These are phyloP conservation scores for Plasmopara halstedii DNA, from an alignment of 352 stramenopile species.

Conservation along the genomic window DNA sequence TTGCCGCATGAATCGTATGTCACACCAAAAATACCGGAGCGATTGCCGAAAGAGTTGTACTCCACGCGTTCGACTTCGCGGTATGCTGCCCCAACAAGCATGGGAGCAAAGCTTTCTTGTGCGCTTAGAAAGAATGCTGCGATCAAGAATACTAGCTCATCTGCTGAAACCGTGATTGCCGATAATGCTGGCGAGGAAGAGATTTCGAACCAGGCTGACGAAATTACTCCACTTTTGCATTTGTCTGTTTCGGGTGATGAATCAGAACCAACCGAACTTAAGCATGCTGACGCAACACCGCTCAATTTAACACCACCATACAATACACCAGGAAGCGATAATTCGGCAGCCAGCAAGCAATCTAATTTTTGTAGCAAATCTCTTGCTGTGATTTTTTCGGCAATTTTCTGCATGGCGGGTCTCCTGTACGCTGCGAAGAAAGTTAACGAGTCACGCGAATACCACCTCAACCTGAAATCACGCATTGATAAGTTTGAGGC, in stretches of 20 bases:
- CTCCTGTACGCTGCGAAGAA: slow-evolving; percentile 40
- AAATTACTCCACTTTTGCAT: not conserved
- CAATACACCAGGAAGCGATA: not conserved
- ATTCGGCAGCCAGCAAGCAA: slow-evolving; percentile 11
- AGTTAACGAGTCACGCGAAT: slow-evolving; percentile 51
- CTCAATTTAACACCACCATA: not conserved
- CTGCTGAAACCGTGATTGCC: not conserved
- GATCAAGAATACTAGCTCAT: not conserved
- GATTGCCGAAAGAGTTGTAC: slow-evolving; percentile 1
- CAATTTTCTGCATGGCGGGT: slow-evolving; percentile 45
- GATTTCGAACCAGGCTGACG: not conserved
- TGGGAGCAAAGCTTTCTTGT: slow-evolving; percentile 15
- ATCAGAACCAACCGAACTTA: not conserved
- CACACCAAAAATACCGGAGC: slow-evolving; percentile 3
- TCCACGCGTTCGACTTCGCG: slow-evolving; percentile 4
- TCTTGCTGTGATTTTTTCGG: slow-evolving; percentile 31
- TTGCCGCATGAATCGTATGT: slow-evolving; percentile 7
- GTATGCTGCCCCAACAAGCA: slow-evolving; percentile 17
- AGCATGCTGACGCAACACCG: not conserved
- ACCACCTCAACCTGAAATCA: slow-evolving; percentile 46
- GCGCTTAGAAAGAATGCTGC: not conserved
- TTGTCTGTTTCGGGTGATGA: not conserved
- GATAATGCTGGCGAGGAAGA: not conserved
- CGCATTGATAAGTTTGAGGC: slow-evolving; percentile 53
- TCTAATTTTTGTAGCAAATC: slow-evolving; percentile 22